Evolutionary conservation across 2,329 filamentous ascomycete species (phyloP), one percentile per base, ranked within the genome.

Genomic region (Ambrosiella xylebori): DNA sequence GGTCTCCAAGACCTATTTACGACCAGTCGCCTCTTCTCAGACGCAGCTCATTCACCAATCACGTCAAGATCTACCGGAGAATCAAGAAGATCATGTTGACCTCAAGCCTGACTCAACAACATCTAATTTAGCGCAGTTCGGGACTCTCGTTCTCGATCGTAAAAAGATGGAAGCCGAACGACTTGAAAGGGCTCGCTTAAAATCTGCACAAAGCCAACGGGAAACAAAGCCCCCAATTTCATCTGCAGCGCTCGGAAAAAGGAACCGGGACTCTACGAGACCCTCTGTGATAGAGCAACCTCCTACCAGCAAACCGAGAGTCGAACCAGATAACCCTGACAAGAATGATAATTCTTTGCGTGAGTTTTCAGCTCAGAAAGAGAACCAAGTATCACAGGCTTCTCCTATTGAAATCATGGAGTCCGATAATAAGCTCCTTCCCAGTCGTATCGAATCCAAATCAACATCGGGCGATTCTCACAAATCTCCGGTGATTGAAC

Each of bases 161-260:
- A 88, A 83, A 68, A 78, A 81, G 56, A 93, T 95, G 88, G 91
- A 96, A 68, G 75, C 82, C 64, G 88, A 94, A 66, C 81, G 91
- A 45, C 76, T 95, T 12, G 82, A 80, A 19, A 78, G 90, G 63
- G 12, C 50, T 17, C 41, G 56, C 13, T 17, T 56, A 8, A 37
- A 52, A 19, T 45, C 51, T 35, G 12, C 35, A 12, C 47, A 51
- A n/a, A 15, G 35, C 17, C 47, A 51, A 19, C 19, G 3, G 6
- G 17, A 27, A 19, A 36, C 47, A 1, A 27, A 9, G n/a, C 27
- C 39, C 12, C 36, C 44, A 11, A 41, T 37, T 7, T 40, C 38
- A 11, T n/a, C 19, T 13, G 37, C 13, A 11, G 15, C 13, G 7
- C 40, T 44, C 13, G n/a, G 52, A n/a, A 60, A 60, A 13, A 39